phyloP scores from a whole-genome alignment of 176 grass and related monocot genomes.

The Bothriochloa decipiens region DNA sequence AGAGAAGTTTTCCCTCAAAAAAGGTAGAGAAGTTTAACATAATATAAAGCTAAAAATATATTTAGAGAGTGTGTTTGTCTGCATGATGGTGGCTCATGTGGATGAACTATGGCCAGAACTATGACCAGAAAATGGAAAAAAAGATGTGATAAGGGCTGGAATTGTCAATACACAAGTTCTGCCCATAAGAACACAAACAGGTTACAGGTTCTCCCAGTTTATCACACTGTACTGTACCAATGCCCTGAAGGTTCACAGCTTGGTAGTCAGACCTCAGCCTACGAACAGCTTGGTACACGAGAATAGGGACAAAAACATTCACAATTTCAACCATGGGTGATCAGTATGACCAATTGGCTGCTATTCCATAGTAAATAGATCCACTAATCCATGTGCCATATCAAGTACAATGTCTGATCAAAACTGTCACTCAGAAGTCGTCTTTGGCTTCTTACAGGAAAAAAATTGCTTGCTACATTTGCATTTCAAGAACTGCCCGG shows the following conservation, averaged over 20 bases:
- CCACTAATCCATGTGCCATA: not conserved
- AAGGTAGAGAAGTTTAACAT: no score
- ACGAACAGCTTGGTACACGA: not conserved
- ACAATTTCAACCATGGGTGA: not conserved
- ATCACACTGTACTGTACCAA: not conserved
- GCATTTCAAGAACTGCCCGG: constrained; percentile 36
- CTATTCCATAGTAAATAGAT: not conserved
- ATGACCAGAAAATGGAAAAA: not conserved
- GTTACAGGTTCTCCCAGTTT: not conserved
- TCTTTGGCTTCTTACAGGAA: not conserved
- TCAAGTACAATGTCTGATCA: not conserved
- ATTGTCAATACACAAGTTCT: not conserved
- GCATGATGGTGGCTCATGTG: no score
- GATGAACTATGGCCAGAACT: no score
- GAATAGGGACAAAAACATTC: not conserved
- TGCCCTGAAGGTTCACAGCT: not conserved
- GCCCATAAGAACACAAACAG: not conserved
- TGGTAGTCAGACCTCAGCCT: not conserved
- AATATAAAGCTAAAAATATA: no score
- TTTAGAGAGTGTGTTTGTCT: no score
- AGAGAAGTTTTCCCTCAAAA: no score
- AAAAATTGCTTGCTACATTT: not conserved
- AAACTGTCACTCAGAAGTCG: not conserved
- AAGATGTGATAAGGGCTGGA: not conserved
- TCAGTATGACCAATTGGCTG: not conserved